A percentile compares a stretch with the other conserved stretches of the same genome.
Conservation (phyloP, 2,329 filamentous ascomycete species). For the Penicillium nordicum region DNA sequence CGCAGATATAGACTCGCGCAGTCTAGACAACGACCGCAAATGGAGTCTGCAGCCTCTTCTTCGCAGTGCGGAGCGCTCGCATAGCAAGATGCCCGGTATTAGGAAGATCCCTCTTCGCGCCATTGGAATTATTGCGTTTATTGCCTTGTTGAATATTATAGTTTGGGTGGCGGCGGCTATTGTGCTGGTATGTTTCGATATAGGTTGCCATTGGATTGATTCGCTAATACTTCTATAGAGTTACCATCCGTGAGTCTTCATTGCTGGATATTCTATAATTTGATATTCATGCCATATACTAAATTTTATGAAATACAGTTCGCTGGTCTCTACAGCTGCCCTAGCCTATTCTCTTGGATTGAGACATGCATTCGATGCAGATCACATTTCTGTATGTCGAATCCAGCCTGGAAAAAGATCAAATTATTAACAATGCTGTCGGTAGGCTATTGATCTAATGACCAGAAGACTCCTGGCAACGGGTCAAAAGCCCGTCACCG, state of each 20-base stretch:
- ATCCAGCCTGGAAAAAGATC: background rate
- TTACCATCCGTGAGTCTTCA: slow-evolving; percentile 36
- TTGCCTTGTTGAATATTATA: slow-evolving; percentile 53
- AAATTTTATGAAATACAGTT: slow-evolving; percentile 32
- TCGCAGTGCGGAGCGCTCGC: slow-evolving; percentile 44
- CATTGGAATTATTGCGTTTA: slow-evolving; percentile 54
- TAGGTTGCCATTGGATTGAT: background rate
- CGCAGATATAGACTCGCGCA: slow-evolving; percentile 5
- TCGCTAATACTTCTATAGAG: slow-evolving; percentile 25
- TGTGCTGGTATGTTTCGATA: slow-evolving; percentile 48
- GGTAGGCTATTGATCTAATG: slow-evolving; percentile 86
- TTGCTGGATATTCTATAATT: background rate
- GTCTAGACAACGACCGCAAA: slow-evolving; percentile 21
- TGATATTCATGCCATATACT: background rate
- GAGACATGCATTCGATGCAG: slow-evolving; percentile 94
- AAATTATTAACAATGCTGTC: slow-evolving; percentile 35
- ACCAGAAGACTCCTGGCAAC: slow-evolving; percentile 83
- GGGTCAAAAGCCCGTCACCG: slow-evolving; percentile 81
- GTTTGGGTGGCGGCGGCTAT: slow-evolving; percentile 59
- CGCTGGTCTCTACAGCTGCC: slow-evolving; percentile 73
- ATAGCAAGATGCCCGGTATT: slow-evolving; percentile 53
- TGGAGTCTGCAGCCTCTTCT: slow-evolving; percentile 33
- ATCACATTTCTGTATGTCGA: slow-evolving; percentile 66
- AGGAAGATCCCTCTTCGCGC: slow-evolving; percentile 55
- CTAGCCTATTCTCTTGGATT: slow-evolving; percentile 86